Conservation (phyloP, 2,329 filamentous ascomycete genomes). For the Teratosphaeria pseudoeucalypti region DNA sequence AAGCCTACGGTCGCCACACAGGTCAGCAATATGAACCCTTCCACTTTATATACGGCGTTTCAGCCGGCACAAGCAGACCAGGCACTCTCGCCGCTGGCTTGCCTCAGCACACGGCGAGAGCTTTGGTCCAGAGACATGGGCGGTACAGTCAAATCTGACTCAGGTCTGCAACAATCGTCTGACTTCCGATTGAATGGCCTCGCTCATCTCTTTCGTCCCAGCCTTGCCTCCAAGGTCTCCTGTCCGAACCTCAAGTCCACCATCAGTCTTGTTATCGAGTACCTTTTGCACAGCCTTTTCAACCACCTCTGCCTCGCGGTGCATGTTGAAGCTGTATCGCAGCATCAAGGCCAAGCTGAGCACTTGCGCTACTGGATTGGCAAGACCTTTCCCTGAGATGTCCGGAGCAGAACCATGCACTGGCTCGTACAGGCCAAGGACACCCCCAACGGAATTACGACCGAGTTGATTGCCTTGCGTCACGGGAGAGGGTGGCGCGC, state of each 20-base stretch:
- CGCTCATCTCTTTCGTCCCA: constrained; percentile 34
- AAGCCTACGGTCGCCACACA: too few relatives aligned
- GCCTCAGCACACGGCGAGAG: neutral
- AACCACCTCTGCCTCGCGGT: constrained; percentile 30
- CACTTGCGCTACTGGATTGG: constrained; percentile 24
- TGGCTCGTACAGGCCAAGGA: constrained; percentile 26
- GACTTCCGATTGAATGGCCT: constrained; percentile 26
- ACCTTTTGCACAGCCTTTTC: constrained; percentile 43
- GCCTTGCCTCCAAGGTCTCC: constrained; percentile 44
- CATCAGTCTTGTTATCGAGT: constrained; percentile 43
- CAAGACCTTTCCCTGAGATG: constrained; percentile 24
- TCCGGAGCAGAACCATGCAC: constrained; percentile 26
- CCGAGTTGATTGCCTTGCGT: constrained; percentile 11
- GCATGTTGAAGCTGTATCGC: constrained; percentile 25
- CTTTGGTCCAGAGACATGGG: neutral
- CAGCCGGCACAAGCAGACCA: too few relatives aligned
- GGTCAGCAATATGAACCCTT: too few relatives aligned
- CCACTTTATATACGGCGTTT: too few relatives aligned
- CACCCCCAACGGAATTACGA: constrained; percentile 31
- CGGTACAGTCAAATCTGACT: neutral
- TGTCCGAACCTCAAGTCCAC: constrained; percentile 37
- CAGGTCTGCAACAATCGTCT: constrained; percentile 15
- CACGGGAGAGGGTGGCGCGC: constrained; percentile 12
- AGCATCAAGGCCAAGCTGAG: constrained; percentile 26
- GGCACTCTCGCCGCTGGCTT: too few relatives aligned